Base-by-base conservation (phyloP, 371 early-diverging fungal genomes). In the Saksenaea oblongispora region DNA sequence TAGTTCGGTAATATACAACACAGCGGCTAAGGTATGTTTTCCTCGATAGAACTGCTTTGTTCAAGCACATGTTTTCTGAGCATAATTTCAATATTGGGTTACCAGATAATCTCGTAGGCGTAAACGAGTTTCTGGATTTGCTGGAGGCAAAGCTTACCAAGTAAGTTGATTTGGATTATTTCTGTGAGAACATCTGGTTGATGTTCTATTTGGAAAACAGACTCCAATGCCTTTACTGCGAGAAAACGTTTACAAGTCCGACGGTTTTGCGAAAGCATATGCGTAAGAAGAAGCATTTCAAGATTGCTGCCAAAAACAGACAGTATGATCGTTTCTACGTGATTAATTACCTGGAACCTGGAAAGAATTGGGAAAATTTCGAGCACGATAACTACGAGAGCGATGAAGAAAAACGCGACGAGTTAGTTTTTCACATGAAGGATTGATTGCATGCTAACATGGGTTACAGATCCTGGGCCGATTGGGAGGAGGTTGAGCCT, bases 221-320 rank as follows among this genome's bases (percentile, higher is more conserved):
- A 47, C 83, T 92, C 27, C 91, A 93, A 66, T 98, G 98, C 64
- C 74, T 97, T 28, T 97, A 96, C 73, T 98, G 98, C 72, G 97
- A 98, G 78, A 93, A 93, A 78, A 88, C 83, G 4, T 98, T 96
- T 74, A 94, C 93, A 13, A 88, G 90, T 26, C 82, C 89, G 7
- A 89, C 93, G 0, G 95, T 95, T 10, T 83, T 98, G 58, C 89
- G 97, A 59, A 93, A 94, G 74, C 98, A 98, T 65, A 96, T 98
- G 97, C 91, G 97, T 69, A 98, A 98, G 83, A 98, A 98, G 91
- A 96, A 95, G 84, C 97, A 97, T 74, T 97, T 97, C 79, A 93
- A 93, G 82, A 94, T 97, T 75, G 91, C 90, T 60, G 83, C 95
- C 22, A 87, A 88, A 47, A 96, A 96, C 75, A 87, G 90, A 61